Conservation (phyloP, 352 stramenopile genomes). For the Plasmopara viticola region DNA sequence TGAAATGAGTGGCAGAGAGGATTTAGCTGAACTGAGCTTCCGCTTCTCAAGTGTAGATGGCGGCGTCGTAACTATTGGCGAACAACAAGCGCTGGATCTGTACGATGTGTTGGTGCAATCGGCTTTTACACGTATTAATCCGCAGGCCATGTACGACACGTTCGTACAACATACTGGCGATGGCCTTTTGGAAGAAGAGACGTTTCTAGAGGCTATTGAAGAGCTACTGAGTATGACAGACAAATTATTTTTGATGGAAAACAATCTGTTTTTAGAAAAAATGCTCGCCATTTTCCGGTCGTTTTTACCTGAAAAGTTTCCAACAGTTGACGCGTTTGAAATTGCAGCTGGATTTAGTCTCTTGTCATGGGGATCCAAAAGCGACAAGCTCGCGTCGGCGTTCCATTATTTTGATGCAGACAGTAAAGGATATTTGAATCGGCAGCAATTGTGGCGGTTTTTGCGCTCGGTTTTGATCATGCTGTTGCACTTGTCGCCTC, state of each 20-base stretch:
- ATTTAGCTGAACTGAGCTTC: constrained; percentile 39
- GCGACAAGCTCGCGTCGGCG: constrained; percentile 72
- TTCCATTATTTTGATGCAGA: constrained; percentile 86
- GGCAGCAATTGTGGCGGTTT: constrained; percentile 78
- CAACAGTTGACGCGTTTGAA: constrained; percentile 75
- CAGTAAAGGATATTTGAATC: constrained; percentile 71
- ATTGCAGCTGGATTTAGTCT: constrained; percentile 77
- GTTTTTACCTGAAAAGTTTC: constrained; percentile 58
- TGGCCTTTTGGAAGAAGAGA: constrained; percentile 75
- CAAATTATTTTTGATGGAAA: constrained; percentile 60
- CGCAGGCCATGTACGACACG: constrained; percentile 78
- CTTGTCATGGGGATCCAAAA: constrained; percentile 80
- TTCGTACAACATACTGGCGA: constrained; percentile 83
- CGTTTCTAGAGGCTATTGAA: constrained; percentile 73
- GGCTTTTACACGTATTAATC: constrained; percentile 62
- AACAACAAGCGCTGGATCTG: constrained; percentile 50
- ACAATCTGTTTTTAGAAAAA: constrained; percentile 65
- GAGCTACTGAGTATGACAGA: constrained; percentile 76
- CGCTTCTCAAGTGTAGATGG: constrained; percentile 66
- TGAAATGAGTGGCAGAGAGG: constrained; percentile 14
- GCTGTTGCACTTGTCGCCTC: constrained; percentile 66
- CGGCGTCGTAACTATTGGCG: constrained; percentile 46
- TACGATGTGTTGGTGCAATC: constrained; percentile 61
- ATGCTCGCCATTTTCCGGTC: constrained; percentile 74
- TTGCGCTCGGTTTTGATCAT: constrained; percentile 74